A percentile compares a stretch with the other conserved stretches of the same genome.
Evolutionary conservation across 306 rosid genomes (phyloP).

Genomic region (Lupinus albus): DNA sequence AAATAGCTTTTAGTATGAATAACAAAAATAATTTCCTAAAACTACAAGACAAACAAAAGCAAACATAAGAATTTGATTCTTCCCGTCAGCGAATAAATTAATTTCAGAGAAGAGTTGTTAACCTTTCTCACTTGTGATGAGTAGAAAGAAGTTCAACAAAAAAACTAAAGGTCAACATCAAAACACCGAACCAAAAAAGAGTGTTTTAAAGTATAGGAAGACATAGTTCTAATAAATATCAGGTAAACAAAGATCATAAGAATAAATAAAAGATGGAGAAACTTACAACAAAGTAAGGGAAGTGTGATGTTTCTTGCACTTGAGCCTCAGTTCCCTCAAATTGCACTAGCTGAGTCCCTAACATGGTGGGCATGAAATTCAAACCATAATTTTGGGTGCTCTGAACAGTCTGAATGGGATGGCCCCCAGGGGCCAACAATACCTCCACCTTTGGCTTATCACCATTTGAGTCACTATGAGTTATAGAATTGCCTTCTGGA

Average conservation of each 20-base stretch:
- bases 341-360: constrained; percentile 52
- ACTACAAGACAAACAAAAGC: constrained; percentile 17
- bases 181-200: constrained; percentile 29
- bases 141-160: background rate
- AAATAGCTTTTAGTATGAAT: background rate
- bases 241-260: background rate
- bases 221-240: constrained; percentile 20
- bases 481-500: constrained; percentile 46
- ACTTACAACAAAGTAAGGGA: constrained; percentile 49
- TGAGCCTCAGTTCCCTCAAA: constrained; percentile 52
- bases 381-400: constrained; percentile 50
- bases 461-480: constrained; percentile 45
- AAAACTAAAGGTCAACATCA: background rate
- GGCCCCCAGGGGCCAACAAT: constrained; percentile 49
- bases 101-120: constrained; percentile 1
- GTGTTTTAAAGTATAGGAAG: constrained; percentile 3
- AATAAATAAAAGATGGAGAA: constrained; percentile 15
- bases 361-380: constrained; percentile 49
- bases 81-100: background rate
- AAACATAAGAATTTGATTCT: background rate
- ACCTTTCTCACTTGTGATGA: constrained; percentile 14
- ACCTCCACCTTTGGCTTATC: constrained; percentile 56
- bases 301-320: constrained; percentile 42
- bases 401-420: constrained; percentile 45
- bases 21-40: background rate